Conservation (phyloP, 75 land plant species). For the Azolla pinnata region DNA sequence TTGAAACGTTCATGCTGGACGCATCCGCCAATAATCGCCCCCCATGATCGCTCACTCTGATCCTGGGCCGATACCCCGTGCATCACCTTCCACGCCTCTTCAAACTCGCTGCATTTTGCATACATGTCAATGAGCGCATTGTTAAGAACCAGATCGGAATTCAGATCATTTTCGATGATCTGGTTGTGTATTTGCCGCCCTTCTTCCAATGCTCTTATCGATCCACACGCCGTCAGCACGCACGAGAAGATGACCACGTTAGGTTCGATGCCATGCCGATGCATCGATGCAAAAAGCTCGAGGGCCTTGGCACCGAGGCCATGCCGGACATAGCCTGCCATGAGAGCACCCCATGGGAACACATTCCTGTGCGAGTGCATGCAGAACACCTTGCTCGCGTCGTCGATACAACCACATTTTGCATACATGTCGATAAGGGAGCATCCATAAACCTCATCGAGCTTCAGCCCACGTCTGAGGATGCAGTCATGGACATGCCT, state of each 20-base stretch:
- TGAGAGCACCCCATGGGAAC: constrained; percentile 34
- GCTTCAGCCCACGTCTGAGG: constrained; percentile 7
- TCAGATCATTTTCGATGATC: constrained; percentile 30
- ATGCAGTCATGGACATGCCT: constrained; percentile 19
- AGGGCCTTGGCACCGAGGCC: constrained; percentile 9
- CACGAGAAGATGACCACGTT: constrained; percentile 42
- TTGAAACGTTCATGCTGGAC: constrained; percentile 22
- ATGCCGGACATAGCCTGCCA: constrained; percentile 30
- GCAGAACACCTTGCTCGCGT: constrained; percentile 17
- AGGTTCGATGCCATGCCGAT: constrained; percentile 14
- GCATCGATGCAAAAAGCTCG: constrained; percentile 28
- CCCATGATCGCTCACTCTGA: constrained; percentile 45
- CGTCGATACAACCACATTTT: constrained; percentile 13
- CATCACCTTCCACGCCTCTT: constrained; percentile 33
- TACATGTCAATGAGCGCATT: constrained; percentile 45
- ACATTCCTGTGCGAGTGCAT: constrained; percentile 17
- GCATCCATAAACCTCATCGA: constrained; percentile 10
- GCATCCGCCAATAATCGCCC: constrained; percentile 50
- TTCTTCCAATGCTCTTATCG: neutral
- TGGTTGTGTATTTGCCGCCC: constrained; percentile 36
- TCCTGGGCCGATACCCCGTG: constrained; percentile 18
- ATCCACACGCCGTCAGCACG: constrained; percentile 42
- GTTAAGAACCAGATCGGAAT: constrained; percentile 27
- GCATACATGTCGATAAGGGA: constrained; percentile 39
- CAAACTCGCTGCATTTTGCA: constrained; percentile 27